Percentiles rank a stretch among this genome's conserved stretches.
phyloP scores from a whole-genome alignment of 2,329 filamentous ascomycete species.

The Fusarium armeniacum region DNA sequence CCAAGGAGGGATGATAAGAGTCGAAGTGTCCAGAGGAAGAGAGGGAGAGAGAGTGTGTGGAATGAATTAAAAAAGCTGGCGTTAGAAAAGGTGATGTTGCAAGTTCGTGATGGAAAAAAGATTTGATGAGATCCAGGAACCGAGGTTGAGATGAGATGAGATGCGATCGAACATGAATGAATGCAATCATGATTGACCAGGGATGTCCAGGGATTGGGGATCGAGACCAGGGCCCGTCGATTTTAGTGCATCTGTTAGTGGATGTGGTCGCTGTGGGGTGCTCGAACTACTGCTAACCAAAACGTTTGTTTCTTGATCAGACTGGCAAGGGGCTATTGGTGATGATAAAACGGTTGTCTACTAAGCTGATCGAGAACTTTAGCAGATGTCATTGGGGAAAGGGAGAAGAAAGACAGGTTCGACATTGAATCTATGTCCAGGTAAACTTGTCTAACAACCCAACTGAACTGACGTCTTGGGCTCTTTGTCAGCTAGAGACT shows the following conservation, averaged over 20 bases:
- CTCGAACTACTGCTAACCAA: conserved; percentile 26
- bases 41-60: too few relatives aligned
- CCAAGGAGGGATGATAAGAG: not conserved
- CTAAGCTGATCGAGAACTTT: not conserved
- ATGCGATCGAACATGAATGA: conserved; percentile 5
- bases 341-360: not conserved
- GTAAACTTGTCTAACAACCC: not conserved
- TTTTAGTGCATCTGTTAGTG: conserved; percentile 31
- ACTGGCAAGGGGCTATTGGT: not conserved
- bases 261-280: conserved; percentile 38
- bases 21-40: not conserved
- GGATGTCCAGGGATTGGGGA: conserved; percentile 25
- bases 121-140: conserved; percentile 21
- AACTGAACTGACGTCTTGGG: not conserved
- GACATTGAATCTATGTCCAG: too few relatives aligned
- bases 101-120: conserved; percentile 33
- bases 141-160: conserved; percentile 32
- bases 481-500: not conserved
- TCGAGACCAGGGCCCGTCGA: conserved; percentile 24
- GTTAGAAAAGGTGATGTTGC: conserved; percentile 5
- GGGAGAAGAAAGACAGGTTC: not conserved
- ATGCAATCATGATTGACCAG: conserved; percentile 30
- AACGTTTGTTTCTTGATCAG: conserved; percentile 26
- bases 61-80: too few relatives aligned
- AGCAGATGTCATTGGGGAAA: not conserved